Base-by-base conservation (phyloP, 768 basidiomycete genomes). In the Obba rivulosa region DNA sequence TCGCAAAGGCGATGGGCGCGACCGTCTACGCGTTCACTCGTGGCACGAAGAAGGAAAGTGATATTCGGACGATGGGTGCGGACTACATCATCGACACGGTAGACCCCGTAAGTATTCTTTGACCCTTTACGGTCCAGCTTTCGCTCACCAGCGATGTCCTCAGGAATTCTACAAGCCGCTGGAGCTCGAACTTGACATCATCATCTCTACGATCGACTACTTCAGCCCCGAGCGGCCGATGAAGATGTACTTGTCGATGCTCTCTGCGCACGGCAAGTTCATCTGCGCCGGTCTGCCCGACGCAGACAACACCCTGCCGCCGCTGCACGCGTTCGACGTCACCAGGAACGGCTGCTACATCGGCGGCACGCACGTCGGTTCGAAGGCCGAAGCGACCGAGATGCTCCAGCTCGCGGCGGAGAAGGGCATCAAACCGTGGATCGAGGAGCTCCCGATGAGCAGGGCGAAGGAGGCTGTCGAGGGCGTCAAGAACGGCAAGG, bases 371-470 rank as follows among this genome's bases (percentile, higher is more conserved):
- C 68, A 69, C 59, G 74, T 82, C 46, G 83, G 81, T 36, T 75
- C 69, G 60, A 80, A 78, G 65, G 66, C 69, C 41, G 81, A 83
- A 56, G 73, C 69, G n/a, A 48, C 69, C 17, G 70, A 72, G 45
- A 85, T 83, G 81, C 68, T 83, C 40, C 59, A 76, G 41, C 69
- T 85, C 37, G 78, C 78, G 0, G 73, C 71, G n/a, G 69, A 77
- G 53, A 75, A 81, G 62, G 64, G 68, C 2, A 64, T 83, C 52
- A 70, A 73, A 57, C 69, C 73, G 13, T 77, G 59, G 59, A 60
- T 58, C 53, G 59, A 63, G 46, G 66, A 69, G 55, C 46, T 73
- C 34, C 69, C 70, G 18, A 71, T 78, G 76, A 70, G 66, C 51
- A 63, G 75, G 20, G 71, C 68, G 7, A 66, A 62, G 34, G 66